Base-by-base conservation (phyloP, 2,329 filamentous ascomycete species). In the Clarireedia paspali region DNA sequence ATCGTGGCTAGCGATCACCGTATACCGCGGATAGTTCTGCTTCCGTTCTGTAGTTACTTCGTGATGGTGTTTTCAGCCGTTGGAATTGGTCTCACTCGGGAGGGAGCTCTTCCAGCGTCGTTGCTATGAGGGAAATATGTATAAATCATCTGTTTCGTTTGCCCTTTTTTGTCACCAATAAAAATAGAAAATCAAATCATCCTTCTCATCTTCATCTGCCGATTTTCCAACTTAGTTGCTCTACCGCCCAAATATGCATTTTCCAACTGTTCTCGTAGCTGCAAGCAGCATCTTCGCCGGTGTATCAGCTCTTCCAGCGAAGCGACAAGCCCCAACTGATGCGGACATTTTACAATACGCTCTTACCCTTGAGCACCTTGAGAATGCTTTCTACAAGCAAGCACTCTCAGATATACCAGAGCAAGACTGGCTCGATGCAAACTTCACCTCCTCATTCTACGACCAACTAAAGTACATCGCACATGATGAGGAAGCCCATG, bases 311-410 rank as follows among this genome's bases (percentile, higher is more conserved):
- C 45, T 57, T 27, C 53, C 59, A 46, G 51, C 59, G 2, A 66
- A 64, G 56, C 61, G 63, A 59, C 62, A 64, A 47, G 56, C 60
- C 24, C 53, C 53, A 23, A 47, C 44, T 2, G 60, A 65, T 39
- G 62, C 63, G 23, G 66, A 68, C 45, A 76, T 77, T 51, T 70
- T 77, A 53, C 74, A 75, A 69, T 77, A 76, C 50, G 76, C 76
- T 20, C 66, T 78, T 50, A 74, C 75, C 57, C 74, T 82, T 10
- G 80, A 83, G 68, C 76, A 80, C 58, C 76, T 82, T 39, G 84
- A 88, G 70, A 74, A 82, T 59, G 74, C 74, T 50, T 88, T 87
- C 71, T 88, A 88, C 71, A 73, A 73, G 39, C 67, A 84, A 47
- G 84, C 79, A 40, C 73, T 88, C 6, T 69, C 73, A 58, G 82